These are phyloP conservation scores for Xylaria sp. DNA, from an alignment of 2,329 filamentous ascomycete genomes.

Conservation along the genomic window DNA sequence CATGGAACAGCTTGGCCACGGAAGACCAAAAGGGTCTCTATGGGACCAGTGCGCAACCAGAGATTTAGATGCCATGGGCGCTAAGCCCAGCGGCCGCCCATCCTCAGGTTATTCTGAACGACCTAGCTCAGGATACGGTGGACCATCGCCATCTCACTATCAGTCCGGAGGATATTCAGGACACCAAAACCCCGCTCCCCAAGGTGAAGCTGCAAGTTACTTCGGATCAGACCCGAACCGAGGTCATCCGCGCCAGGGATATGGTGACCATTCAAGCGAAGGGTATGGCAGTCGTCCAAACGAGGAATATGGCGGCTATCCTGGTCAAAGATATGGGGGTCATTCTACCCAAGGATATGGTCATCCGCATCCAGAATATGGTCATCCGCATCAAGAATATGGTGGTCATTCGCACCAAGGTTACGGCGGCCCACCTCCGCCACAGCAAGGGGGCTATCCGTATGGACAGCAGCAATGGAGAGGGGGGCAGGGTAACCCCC, in stretches of 20 bases:
- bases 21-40: constrained; percentile 67
- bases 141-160: constrained; percentile 23
- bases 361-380: neutral
- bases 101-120: constrained; percentile 50
- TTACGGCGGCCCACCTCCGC: constrained; percentile 32
- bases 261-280: neutral
- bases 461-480: constrained; percentile 33
- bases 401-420: constrained; percentile 10
- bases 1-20: constrained; percentile 61
- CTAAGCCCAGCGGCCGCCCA: constrained; percentile 53
- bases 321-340: neutral
- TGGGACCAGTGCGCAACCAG: constrained; percentile 70
- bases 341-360: neutral
- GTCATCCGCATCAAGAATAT: neutral
- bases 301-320: neutral
- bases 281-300: constrained; percentile 1
- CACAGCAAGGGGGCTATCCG: constrained; percentile 34
- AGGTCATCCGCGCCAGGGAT: constrained; percentile 5
- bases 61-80: constrained; percentile 66
- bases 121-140: constrained; percentile 35
- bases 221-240: constrained; percentile 20
- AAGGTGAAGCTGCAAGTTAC: constrained; percentile 35
- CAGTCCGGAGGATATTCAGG: constrained; percentile 23
- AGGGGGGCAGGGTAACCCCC: constrained; percentile 33
- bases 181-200: constrained; percentile 26